A percentile compares a stretch with the other conserved stretches of the same genome.
Evolutionary conservation across 176 grass and related monocot genomes (phyloP).

Genomic region (Stipa capillata): DNA sequence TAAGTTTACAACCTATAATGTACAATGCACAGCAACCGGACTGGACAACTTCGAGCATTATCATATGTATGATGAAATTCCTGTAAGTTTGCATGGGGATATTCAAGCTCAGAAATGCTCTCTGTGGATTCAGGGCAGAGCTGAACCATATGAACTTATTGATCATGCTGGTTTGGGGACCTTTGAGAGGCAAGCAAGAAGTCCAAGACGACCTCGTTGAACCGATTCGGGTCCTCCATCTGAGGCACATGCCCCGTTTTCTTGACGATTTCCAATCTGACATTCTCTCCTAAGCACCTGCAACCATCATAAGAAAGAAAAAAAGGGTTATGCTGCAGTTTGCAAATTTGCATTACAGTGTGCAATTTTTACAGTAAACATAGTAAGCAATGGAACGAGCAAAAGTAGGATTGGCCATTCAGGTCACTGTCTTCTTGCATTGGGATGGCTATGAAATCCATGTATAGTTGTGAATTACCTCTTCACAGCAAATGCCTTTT

Average conservation of each 20-base stretch:
- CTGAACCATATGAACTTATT: not conserved
- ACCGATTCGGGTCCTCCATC: conserved; percentile 51
- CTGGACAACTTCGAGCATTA: not conserved
- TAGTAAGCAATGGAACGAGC: not conserved
- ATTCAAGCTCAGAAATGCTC: not conserved
- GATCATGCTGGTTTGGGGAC: not conserved
- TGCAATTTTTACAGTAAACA: not conserved
- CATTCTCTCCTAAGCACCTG: conserved; percentile 53
- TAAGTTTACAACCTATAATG: not conserved
- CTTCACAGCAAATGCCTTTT: conserved; percentile 48
- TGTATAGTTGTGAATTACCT: conserved; percentile 15
- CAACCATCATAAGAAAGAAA: not conserved
- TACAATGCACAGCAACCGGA: not conserved
- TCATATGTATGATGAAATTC: not conserved
- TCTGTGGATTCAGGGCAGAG: not conserved
- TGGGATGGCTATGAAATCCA: not conserved
- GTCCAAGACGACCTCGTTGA: conserved; percentile 51
- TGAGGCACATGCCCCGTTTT: conserved; percentile 59
- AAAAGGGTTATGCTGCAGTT: not conserved
- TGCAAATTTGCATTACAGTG: not conserved
- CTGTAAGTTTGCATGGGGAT: not conserved
- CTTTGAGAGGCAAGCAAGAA: conserved; percentile 40
- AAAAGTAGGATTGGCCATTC: no score
- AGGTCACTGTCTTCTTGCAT: not conserved
- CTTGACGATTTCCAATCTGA: conserved; percentile 38